Base-by-base conservation (phyloP, 495 filamentous ascomycete genomes). In the Cetradonia linearis region DNA sequence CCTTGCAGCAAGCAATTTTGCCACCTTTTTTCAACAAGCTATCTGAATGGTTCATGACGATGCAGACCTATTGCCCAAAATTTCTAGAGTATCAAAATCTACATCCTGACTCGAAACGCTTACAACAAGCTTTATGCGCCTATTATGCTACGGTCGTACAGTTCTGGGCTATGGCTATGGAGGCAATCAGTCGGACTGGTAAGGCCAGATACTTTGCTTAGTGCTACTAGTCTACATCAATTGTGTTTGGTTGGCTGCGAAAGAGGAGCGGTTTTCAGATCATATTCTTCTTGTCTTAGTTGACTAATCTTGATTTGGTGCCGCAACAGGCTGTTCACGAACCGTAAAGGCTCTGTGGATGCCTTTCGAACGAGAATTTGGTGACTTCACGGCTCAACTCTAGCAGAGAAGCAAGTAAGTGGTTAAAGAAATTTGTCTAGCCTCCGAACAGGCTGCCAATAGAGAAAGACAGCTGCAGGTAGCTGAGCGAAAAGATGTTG, bases 11-110 rank as follows among this genome's bases (percentile, higher is more conserved):
- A 67, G 59, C 59, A 72, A 70, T 54, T 56, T 71, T 33, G 55
- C 70, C 16, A 63, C 62, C n/a, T 73, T 72, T n/a, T 42, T 73
- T 73, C 44, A 71, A 72, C 30, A 70, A 70, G 53, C 53, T 73
- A 34, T 65, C 71, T 14, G 61, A 61, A n/a, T 62, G 70, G 40
- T 67, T 73, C 52, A 70, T 69, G 68, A 36, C 44, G 18, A 63
- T 72, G 10, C 65, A 63, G 16, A 67, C 61, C 14, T 44, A 52
- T 37, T 73, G 66, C 62, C 73, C 73, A 23, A 62, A 65, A 25
- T 72, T 65, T 55, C 42, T 59, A 28, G 63, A 73, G 47, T 74
- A 73, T 63, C 62, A 68, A 48, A 56, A 55, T 18, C 67, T 75
- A 6, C 73, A 68, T 60, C 66, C 65, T n/a, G 48, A 63, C 36